Percentiles rank a stretch among this genome's conserved stretches.
Conservation (phyloP, 2,329 filamentous ascomycete species). For the Colletotrichum sidae region DNA sequence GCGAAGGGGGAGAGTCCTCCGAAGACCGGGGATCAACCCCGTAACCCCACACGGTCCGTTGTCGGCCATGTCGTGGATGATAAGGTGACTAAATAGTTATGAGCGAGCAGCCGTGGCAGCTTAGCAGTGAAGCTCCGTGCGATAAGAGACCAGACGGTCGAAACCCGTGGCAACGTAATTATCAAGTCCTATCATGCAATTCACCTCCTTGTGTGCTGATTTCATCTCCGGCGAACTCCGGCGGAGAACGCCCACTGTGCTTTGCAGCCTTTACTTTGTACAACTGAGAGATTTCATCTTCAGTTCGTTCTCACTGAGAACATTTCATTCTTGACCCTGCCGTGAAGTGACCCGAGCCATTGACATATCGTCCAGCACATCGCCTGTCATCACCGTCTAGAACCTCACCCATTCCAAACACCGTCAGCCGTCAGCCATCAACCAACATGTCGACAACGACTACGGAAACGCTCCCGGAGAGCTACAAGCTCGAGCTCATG, state of each 20-base stretch:
- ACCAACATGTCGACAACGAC: conserved; percentile 30
- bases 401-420: too few species aligned
- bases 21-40: conserved; percentile 21
- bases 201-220: not conserved
- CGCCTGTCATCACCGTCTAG: too few species aligned
- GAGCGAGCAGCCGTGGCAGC: too few species aligned
- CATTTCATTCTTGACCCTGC: too few species aligned
- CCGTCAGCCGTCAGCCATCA: too few species aligned
- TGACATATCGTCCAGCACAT: too few species aligned
- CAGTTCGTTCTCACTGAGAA: not conserved
- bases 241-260: not conserved
- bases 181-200: conserved; percentile 21
- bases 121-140: conserved; percentile 2
- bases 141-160: conserved; percentile 21
- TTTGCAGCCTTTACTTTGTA: not conserved
- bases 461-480: conserved; percentile 36
- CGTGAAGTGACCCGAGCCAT: too few species aligned
- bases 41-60: conserved; percentile 23
- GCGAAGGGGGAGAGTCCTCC: conserved; percentile 4
- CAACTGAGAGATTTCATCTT: not conserved
- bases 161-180: conserved; percentile 25
- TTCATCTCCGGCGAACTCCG: conserved; percentile 21
- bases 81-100: too few species aligned
- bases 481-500: conserved; percentile 56
- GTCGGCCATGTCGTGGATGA: conserved; percentile 10